Conservation (phyloP, 768 basidiomycete species). For the Amylocystis lapponica region DNA sequence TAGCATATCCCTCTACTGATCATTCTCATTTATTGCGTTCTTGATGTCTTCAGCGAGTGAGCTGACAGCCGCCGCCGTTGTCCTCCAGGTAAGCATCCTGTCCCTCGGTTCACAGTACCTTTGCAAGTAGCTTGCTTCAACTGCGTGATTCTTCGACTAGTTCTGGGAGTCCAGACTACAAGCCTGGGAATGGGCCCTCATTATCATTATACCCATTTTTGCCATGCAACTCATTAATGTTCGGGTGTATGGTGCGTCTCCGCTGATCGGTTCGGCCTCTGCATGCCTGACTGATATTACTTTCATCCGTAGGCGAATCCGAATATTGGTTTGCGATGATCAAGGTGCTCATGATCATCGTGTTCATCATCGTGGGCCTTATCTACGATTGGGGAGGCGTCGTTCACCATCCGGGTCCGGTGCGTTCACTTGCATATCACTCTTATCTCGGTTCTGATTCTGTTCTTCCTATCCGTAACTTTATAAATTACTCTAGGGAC, state of each 20-base stretch:
- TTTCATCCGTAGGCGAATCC: conserved; percentile 40
- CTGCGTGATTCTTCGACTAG: conserved; percentile 23
- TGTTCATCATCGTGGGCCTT: conserved; percentile 59
- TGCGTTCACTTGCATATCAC: conserved; percentile 21
- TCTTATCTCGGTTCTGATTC: background rate
- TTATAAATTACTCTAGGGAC: conserved; percentile 32
- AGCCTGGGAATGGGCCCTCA: conserved; percentile 51
- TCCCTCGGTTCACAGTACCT: too few relatives aligned
- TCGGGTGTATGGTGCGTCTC: conserved; percentile 46
- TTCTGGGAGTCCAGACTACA: conserved; percentile 42
- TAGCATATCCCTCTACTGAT: background rate
- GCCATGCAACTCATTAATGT: conserved; percentile 49
- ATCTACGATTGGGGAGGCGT: conserved; percentile 59
- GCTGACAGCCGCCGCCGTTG: conserved; percentile 51
- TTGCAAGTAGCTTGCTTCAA: too few relatives aligned
- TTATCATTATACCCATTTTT: conserved; percentile 50
- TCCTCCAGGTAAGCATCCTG: conserved; percentile 36
- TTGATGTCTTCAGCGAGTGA: conserved; percentile 44
- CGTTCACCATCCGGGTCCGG: conserved; percentile 52
- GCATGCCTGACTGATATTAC: background rate
- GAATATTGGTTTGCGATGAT: conserved; percentile 62
- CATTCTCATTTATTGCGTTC: background rate
- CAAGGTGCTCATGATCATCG: conserved; percentile 55
- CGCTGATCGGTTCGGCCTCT: background rate
- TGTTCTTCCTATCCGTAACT: background rate